Evolutionary conservation across 768 basidiomycete species (phyloP).

Genomic region (Collybia sordida): DNA sequence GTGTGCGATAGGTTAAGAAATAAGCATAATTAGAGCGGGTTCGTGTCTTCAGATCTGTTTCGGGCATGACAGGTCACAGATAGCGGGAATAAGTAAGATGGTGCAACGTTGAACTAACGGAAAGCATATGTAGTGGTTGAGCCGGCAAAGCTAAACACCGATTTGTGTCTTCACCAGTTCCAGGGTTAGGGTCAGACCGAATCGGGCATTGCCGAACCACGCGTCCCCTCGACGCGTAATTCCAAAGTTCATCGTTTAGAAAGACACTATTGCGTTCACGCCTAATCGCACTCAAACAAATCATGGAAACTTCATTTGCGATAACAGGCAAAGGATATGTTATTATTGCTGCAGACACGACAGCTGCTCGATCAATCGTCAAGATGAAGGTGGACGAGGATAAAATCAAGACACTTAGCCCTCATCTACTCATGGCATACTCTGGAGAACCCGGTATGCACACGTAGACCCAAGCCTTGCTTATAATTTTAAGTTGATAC

Average conservation of each 20-base stretch:
- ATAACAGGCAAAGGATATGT: conserved; percentile 92
- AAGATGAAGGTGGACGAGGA: conserved; percentile 98
- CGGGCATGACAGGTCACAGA: conserved; percentile 16
- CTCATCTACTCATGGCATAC: conserved; percentile 92
- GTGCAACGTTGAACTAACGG: not conserved
- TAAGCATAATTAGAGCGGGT: conserved; percentile 55
- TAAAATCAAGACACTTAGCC: conserved; percentile 90
- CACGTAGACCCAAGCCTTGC: conserved; percentile 2
- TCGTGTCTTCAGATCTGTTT: conserved; percentile 33
- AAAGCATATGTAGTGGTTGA: conserved; percentile 5
- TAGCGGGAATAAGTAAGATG: not conserved
- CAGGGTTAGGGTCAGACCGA: conserved; percentile 15
- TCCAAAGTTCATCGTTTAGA: conserved; percentile 5
- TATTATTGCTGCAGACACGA: conserved; percentile 89
- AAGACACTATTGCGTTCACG: conserved; percentile 5
- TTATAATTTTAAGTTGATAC: not conserved
- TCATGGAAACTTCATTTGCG: conserved; percentile 91
- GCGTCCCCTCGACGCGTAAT: conserved; percentile 22
- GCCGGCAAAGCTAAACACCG: not conserved
- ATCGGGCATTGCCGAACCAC: conserved; percentile 19
- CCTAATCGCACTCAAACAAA: conserved; percentile 21
- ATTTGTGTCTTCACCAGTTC: conserved; percentile 2
- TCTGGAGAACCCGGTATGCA: conserved; percentile 87
- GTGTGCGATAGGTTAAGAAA: conserved; percentile 62
- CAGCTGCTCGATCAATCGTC: conserved; percentile 87